Evolutionary conservation across 2,329 filamentous ascomycete genomes (phyloP).

Genomic region (Xylaria sp.): DNA sequence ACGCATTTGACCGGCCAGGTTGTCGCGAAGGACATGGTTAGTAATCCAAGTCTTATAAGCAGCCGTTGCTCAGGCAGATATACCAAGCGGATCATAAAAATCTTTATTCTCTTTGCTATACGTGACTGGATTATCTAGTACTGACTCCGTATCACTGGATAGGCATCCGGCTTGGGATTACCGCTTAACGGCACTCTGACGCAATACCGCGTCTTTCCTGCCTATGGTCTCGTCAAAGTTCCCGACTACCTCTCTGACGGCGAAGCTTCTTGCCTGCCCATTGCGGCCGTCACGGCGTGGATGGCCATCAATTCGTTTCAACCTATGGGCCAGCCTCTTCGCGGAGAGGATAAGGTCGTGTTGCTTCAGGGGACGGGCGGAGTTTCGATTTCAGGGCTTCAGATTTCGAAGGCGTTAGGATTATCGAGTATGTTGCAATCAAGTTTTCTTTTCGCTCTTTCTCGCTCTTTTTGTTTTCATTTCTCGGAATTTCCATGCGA

Average conservation of each 20-base stretch:
- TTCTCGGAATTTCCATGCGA: neutral
- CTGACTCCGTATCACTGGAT: neutral
- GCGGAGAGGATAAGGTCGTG: constrained; percentile 58
- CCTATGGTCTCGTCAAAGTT: constrained; percentile 64
- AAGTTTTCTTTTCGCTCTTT: neutral
- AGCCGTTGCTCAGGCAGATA: neutral
- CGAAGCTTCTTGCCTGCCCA: constrained; percentile 70
- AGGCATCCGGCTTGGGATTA: constrained; percentile 66
- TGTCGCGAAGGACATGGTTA: constrained; percentile 61
- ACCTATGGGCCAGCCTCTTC: constrained; percentile 60
- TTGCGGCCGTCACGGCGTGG: constrained; percentile 73
- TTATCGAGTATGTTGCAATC: constrained; percentile 54
- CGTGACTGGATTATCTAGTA: too few relatives aligned
- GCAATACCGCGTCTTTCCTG: constrained; percentile 69
- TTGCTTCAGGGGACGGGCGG: constrained; percentile 67
- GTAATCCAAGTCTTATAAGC: neutral
- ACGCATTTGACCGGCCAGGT: constrained; percentile 69
- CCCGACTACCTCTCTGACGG: constrained; percentile 68
- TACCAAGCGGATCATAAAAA: too few relatives aligned
- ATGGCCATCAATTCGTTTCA: constrained; percentile 72
- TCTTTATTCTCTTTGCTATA: neutral
- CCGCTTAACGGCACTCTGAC: constrained; percentile 68
- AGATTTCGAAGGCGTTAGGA: constrained; percentile 65
- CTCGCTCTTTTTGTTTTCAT: neutral
- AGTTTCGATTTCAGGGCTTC: constrained; percentile 62